Percentiles rank a stretch among this genome's conserved stretches.
Conservation (phyloP, 1,139 yeast genomes). For the Pneumocystis murina region DNA sequence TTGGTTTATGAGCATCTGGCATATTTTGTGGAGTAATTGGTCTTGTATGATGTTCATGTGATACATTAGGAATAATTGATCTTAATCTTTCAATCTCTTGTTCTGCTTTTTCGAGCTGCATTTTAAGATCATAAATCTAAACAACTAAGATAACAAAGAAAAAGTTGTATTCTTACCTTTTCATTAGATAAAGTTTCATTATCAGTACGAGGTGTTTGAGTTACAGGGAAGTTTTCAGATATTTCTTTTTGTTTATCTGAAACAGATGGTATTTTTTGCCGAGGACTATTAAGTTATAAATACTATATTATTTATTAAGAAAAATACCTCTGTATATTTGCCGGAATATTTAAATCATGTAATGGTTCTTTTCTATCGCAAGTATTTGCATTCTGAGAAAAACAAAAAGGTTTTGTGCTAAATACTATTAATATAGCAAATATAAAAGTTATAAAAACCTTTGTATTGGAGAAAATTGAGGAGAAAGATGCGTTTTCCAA, state of each 20-base stretch:
- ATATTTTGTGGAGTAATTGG: conserved; percentile 4
- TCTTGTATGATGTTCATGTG: conserved; percentile 4
- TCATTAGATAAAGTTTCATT: neutral
- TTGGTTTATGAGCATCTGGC: conserved; percentile 6
- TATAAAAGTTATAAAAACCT: neutral
- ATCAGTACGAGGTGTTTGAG: neutral
- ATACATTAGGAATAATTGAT: neutral
- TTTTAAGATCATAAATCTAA: neutral
- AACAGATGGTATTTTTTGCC: neutral
- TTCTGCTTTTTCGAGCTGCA: conserved; percentile 1
- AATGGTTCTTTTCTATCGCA: neutral
- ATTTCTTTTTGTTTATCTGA: neutral
- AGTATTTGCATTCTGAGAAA: neutral
- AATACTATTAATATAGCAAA: neutral
- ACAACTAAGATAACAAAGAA: neutral
- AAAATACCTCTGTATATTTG: neutral
- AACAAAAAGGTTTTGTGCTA: neutral
- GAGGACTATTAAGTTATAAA: neutral
- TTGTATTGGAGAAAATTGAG: neutral
- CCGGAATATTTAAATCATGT: neutral
- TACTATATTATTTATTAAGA: neutral
- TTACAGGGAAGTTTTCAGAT: neutral
- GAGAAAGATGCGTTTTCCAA: conserved; percentile 1
- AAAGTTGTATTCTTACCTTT: neutral
- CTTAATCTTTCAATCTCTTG: conserved; percentile 4